These are phyloP conservation scores for Trichoderma atroviride DNA, from an alignment of 2,329 filamentous ascomycete species.

Conservation along the genomic window DNA sequence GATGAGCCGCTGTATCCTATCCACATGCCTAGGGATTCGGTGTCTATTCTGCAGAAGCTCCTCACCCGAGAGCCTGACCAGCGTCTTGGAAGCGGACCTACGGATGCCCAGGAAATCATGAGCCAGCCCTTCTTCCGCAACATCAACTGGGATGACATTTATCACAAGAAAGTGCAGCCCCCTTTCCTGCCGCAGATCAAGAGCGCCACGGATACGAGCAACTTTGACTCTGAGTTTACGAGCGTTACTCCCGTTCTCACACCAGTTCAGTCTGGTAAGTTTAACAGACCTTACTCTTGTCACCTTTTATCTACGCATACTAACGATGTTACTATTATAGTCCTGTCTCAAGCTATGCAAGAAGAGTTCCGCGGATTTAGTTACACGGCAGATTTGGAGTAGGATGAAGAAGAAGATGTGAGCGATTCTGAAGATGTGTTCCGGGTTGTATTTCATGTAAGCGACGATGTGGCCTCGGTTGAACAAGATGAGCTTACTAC, in stretches of 20 bases:
- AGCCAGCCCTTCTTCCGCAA: slow-evolving; percentile 97
- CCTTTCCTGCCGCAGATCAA: slow-evolving; percentile 91
- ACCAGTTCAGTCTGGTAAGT: slow-evolving; percentile 93
- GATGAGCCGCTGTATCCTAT: slow-evolving; percentile 98
- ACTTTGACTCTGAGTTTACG: slow-evolving; percentile 98
- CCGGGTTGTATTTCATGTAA: too few species aligned
- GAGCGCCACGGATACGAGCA: slow-evolving; percentile 96
- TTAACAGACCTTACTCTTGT: not conserved
- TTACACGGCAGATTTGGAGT: slow-evolving; percentile 90
- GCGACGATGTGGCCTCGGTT: slow-evolving; percentile 26
- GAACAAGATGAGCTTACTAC: slow-evolving; percentile 28
- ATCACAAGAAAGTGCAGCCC: slow-evolving; percentile 86
- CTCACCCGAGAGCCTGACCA: slow-evolving; percentile 93
- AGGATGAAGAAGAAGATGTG: slow-evolving; percentile 31
- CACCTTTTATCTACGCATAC: slow-evolving; percentile 22
- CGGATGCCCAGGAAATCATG: slow-evolving; percentile 98
- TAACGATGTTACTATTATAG: slow-evolving; percentile 50
- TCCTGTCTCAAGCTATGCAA: slow-evolving; percentile 97
- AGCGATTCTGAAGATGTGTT: too few species aligned
- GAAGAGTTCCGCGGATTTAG: slow-evolving; percentile 99
- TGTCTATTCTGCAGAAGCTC: slow-evolving; percentile 96
- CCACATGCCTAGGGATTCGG: slow-evolving; percentile 96
- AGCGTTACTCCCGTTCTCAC: slow-evolving; percentile 97
- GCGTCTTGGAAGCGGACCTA: slow-evolving; percentile 89
- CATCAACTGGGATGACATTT: slow-evolving; percentile 98